phyloP scores from a whole-genome alignment of 768 basidiomycete species.

The Auricularia sp. region DNA sequence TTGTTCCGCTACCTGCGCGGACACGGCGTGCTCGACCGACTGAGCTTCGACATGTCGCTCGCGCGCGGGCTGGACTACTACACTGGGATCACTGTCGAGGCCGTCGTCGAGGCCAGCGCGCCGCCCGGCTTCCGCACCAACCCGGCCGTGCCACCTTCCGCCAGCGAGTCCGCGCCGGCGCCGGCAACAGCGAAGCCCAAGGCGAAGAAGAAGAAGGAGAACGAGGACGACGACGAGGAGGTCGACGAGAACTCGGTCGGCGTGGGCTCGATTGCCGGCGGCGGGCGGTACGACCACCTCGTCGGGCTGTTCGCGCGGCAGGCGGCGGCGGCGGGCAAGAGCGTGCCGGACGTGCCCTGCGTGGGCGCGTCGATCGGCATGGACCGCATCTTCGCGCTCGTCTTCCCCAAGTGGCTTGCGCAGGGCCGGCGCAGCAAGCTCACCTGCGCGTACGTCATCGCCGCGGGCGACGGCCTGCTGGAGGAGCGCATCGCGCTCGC shows the following conservation, averaged over 20 bases:
- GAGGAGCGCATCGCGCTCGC: constrained; percentile 76
- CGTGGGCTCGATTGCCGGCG: constrained; percentile 98
- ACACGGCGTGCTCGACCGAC: constrained; percentile 74
- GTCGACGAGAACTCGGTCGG: constrained; percentile 89
- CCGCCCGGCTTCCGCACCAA: constrained; percentile 68
- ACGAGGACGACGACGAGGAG: constrained; percentile 53
- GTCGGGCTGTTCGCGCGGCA: constrained; percentile 86
- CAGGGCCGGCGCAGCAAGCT: constrained; percentile 75
- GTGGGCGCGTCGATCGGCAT: constrained; percentile 89
- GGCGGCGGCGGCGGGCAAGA: constrained; percentile 55
- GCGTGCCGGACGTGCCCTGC: constrained; percentile 60
- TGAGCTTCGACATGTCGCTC: constrained; percentile 93
- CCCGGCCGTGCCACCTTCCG: constrained; percentile 35
- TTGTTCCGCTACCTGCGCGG: constrained; percentile 76
- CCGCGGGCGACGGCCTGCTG: constrained; percentile 80
- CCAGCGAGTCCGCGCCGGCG: constrained; percentile 20
- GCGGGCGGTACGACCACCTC: constrained; percentile 92
- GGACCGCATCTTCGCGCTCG: constrained; percentile 84
- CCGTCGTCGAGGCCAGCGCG: constrained; percentile 85
- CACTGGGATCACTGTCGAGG: constrained; percentile 98
- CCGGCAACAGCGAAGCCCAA: constrained; percentile 30
- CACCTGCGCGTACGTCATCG: constrained; percentile 90
- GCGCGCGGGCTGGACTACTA: constrained; percentile 99
- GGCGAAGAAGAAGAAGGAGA: constrained; percentile 9
- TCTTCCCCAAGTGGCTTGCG: constrained; percentile 81